Evolutionary conservation across 1,284 basidiomycete species (phyloP).

Genomic region (Sanghuangporus baumii): DNA sequence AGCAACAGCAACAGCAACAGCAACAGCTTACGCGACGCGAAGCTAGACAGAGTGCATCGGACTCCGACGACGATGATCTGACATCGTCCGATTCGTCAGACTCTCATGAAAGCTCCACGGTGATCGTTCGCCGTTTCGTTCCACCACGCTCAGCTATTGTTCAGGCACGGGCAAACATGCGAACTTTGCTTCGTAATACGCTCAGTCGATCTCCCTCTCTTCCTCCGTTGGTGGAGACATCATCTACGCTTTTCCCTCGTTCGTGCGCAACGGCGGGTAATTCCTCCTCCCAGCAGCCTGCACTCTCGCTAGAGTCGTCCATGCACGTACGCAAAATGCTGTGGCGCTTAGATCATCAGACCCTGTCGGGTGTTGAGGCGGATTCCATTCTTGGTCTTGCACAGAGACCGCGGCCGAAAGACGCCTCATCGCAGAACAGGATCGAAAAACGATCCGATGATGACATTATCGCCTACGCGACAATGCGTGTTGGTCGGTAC

Average conservation of each 20-base stretch:
- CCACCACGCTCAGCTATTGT: neutral
- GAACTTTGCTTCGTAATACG: constrained; percentile 9
- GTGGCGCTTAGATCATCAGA: constrained; percentile 35
- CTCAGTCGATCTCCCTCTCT: constrained; percentile 11
- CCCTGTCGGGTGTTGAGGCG: constrained; percentile 40
- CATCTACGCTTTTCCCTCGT: constrained; percentile 53
- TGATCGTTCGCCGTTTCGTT: neutral
- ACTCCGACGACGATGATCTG: constrained; percentile 22
- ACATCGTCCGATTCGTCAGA: constrained; percentile 20
- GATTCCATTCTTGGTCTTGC: constrained; percentile 45
- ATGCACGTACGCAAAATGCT: constrained; percentile 50
- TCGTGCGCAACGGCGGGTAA: constrained; percentile 43
- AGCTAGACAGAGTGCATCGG: constrained; percentile 26
- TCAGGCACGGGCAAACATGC: constrained; percentile 8
- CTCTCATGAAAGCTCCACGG: neutral
- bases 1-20: constrained; percentile 17
- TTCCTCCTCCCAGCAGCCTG: constrained; percentile 28
- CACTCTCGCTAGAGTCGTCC: constrained; percentile 37
- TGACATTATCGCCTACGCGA: constrained; percentile 36
- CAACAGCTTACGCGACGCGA: constrained; percentile 2
- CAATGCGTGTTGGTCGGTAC: constrained; percentile 33
- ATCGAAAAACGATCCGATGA: constrained; percentile 26
- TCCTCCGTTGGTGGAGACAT: constrained; percentile 28
- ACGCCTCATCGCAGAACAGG: constrained; percentile 19
- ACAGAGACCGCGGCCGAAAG: constrained; percentile 31